Base-by-base conservation (phyloP, 139 green algal species). In the Limnomonas spitsbergensis region DNA sequence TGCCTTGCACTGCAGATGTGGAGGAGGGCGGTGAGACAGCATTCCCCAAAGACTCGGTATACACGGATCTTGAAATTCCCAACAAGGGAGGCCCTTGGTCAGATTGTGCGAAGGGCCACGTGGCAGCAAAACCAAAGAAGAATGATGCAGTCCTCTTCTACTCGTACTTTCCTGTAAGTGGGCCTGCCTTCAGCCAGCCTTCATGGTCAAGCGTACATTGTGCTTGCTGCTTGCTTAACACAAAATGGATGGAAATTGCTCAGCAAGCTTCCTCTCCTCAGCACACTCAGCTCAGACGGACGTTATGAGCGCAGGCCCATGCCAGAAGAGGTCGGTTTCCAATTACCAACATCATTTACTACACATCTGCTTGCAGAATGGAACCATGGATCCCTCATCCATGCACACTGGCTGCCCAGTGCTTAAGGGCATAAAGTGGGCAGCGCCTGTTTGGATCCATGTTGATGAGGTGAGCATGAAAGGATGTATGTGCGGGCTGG, bases 321-420 rank as follows among this genome's bases (percentile, higher is more conserved):
- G 47, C 47, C 20, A 20, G 14, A 29, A 29, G 14, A 61, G 47
- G 14, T 61, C 47, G 14, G 47, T 14, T 29, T 61, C 47, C 20
- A 61, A 61, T 61, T 61, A 61, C 14, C 47, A 61, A 61, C 14
- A 14, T 61, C 47, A 29, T 29, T 61, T 29, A 61, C 20, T 61
- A 29, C 47, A 61, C 14, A 61, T 61, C 20, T 61, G 47, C 14
- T n/a, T 61, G 47, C 47, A 70, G 56, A 74, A 74, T 47, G 68
- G 68, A 26, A 77, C 70, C 6, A 77, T 77, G 70, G 87, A 91
- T 69, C 54, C 75, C 14, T 40, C 76, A 20, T 75, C 37, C 27
- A 76, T 89, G 82, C 87, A 91, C 81, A 85, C 85, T 3, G 86
- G 90, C 56, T 97, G 92, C 83, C 92, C 92, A 1, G 88, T 95